phyloP scores from a whole-genome alignment of 2,329 filamentous ascomycete genomes.

The Eutypella sp. region DNA sequence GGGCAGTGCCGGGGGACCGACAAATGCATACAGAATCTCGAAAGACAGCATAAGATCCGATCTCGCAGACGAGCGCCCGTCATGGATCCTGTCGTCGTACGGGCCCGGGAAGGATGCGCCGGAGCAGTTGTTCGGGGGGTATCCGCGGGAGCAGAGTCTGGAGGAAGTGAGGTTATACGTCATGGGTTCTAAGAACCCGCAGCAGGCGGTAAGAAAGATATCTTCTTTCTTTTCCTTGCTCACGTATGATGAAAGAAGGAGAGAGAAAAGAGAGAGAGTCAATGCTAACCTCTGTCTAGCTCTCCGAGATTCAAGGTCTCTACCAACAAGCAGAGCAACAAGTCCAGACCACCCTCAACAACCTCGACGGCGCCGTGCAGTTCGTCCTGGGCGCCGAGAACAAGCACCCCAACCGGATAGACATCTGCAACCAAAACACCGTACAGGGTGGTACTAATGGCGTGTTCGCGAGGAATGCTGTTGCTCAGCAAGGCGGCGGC shows the following conservation, averaged over 20 bases:
- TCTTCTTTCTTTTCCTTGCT: neutral
- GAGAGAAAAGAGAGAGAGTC: too few species aligned
- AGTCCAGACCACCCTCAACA: slow-evolving; percentile 63
- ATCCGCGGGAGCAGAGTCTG: slow-evolving; percentile 74
- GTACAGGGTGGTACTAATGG: slow-evolving; percentile 38
- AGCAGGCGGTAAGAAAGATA: slow-evolving; percentile 39
- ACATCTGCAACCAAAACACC: slow-evolving; percentile 50
- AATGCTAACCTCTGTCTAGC: slow-evolving; percentile 40
- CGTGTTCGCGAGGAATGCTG: slow-evolving; percentile 35
- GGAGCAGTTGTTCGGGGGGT: slow-evolving; percentile 77
- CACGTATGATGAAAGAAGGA: too few species aligned
- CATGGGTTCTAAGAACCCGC: slow-evolving; percentile 31
- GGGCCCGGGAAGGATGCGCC: slow-evolving; percentile 73
- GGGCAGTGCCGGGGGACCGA: slow-evolving; percentile 9
- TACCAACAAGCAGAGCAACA: slow-evolving; percentile 64
- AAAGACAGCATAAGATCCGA: slow-evolving; percentile 59
- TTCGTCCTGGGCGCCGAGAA: slow-evolving; percentile 63
- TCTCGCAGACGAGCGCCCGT: slow-evolving; percentile 64
- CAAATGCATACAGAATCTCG: slow-evolving; percentile 46
- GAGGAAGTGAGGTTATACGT: slow-evolving; percentile 84
- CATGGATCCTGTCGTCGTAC: slow-evolving; percentile 85
- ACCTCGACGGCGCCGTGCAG: slow-evolving; percentile 66
- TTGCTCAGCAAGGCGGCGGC: slow-evolving; percentile 13
- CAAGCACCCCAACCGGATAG: slow-evolving; percentile 69
- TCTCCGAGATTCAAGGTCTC: slow-evolving; percentile 55